A percentile compares a stretch with the other conserved stretches of the same genome.
phyloP scores from a whole-genome alignment of 768 basidiomycete species.

The Tylopilus subfusipes region DNA sequence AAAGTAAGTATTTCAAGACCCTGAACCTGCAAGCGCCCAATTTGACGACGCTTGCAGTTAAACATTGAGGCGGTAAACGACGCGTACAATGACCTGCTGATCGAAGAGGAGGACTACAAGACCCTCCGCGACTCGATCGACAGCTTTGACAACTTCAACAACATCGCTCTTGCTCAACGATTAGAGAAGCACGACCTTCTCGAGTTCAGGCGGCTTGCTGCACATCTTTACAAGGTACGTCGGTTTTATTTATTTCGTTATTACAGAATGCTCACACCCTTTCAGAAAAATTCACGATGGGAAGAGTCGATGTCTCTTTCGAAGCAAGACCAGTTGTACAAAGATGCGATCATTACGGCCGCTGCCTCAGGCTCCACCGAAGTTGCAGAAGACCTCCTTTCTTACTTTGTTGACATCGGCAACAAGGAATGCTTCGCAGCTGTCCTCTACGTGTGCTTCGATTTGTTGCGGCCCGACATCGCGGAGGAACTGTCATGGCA shows the following conservation, averaged over 20 bases:
- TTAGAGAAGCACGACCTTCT: conserved; percentile 88
- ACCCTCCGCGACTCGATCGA: conserved; percentile 97
- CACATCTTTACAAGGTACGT: conserved; percentile 89
- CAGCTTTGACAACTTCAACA: conserved; percentile 98
- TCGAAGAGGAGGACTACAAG: conserved; percentile 99
- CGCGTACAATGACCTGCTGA: conserved; percentile 95
- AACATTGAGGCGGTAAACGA: conserved; percentile 98
- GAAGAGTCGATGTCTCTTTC: conserved; percentile 94
- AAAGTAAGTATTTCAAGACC: conserved; percentile 48
- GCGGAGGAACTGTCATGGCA: conserved; percentile 97
- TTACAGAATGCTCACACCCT: not conserved
- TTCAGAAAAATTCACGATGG: conserved; percentile 90
- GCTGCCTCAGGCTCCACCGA: conserved; percentile 80
- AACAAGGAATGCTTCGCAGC: conserved; percentile 98
- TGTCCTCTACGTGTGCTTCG: conserved; percentile 88
- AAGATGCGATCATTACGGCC: conserved; percentile 93
- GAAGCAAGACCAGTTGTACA: conserved; percentile 96
- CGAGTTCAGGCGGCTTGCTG: conserved; percentile 93
- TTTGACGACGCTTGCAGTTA: conserved; percentile 49
- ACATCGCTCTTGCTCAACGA: conserved; percentile 76
- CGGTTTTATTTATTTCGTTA: not conserved
- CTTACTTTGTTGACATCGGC: conserved; percentile 97
- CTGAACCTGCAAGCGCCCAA: not conserved
- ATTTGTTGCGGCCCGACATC: conserved; percentile 87
- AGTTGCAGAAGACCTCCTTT: conserved; percentile 90